A percentile compares a stretch with the other conserved stretches of the same genome.
phyloP scores from a whole-genome alignment of 2,329 filamentous ascomycete genomes.

The Neofusicoccum sp. region DNA sequence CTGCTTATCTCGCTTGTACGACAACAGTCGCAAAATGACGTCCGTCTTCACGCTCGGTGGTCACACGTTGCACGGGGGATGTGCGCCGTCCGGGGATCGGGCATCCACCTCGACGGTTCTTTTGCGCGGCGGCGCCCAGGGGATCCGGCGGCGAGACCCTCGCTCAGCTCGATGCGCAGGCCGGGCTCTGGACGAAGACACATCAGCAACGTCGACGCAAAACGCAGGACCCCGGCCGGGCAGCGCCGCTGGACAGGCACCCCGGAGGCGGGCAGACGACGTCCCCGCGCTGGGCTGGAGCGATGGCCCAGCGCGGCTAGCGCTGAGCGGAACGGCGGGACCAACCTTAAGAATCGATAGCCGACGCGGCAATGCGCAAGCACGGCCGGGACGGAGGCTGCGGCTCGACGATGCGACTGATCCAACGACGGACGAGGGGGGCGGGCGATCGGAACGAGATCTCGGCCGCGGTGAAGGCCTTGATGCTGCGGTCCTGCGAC shows the following conservation, averaged over 20 bases:
- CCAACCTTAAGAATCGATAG: conserved; percentile 21
- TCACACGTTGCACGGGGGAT: conserved; percentile 21
- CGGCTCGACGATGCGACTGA: conserved; percentile 8
- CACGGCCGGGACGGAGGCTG: conserved; percentile 5
- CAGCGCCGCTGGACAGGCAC: background rate
- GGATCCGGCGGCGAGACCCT: background rate
- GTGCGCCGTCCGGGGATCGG: conserved; percentile 8
- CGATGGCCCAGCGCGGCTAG: background rate
- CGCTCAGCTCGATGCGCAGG: conserved; percentile 5
- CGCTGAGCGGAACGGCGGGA: conserved; percentile 20
- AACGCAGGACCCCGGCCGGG: background rate
- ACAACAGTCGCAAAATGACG: conserved; percentile 21
- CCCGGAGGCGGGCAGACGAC: background rate
- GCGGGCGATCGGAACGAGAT: background rate
- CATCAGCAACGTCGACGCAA: background rate
- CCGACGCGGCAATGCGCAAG: conserved; percentile 16
- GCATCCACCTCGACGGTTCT: conserved; percentile 8
- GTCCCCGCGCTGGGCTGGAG: background rate
- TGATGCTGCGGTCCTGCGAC: background rate
- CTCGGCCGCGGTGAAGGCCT: background rate
- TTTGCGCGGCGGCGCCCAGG: conserved; percentile 17
- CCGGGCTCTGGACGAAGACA: background rate
- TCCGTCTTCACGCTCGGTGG: conserved; percentile 19
- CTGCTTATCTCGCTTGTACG: conserved; percentile 16
- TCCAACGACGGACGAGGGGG: conserved; percentile 9